Conservation (phyloP, 345 rosid genomes). For the Angophora floribunda region DNA sequence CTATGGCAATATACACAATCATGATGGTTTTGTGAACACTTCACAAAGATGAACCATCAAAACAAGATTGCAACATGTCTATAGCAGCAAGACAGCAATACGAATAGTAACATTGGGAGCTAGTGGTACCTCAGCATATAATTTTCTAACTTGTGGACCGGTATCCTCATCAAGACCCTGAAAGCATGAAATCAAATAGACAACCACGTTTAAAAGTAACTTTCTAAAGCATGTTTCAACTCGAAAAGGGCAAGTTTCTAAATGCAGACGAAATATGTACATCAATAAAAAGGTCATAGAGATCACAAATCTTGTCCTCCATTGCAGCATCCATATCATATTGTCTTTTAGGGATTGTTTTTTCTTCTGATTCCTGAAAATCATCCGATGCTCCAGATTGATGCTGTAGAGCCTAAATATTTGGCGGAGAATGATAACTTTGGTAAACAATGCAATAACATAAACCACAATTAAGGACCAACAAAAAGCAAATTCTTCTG, state of each 20-base stretch:
- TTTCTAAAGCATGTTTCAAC: background rate
- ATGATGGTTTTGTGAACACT: background rate
- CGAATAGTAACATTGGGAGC: background rate
- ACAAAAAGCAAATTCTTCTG: background rate
- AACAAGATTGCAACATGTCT: background rate
- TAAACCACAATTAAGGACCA: background rate
- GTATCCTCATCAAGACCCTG: conserved; percentile 91
- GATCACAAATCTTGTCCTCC: conserved; percentile 93
- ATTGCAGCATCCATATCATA: conserved; percentile 51
- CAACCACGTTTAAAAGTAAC: background rate
- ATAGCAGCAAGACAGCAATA: background rate
- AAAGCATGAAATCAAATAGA: conserved; percentile 6
- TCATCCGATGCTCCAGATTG: conserved; percentile 62
- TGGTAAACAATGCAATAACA: background rate
- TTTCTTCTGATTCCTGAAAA: conserved; percentile 58
- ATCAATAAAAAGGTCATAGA: conserved; percentile 85
- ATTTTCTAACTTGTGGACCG: conserved; percentile 80
- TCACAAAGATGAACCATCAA: background rate
- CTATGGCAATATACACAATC: background rate
- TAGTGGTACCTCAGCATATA: conserved; percentile 62
- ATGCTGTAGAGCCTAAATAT: conserved; percentile 39
- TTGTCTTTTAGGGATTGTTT: conserved; percentile 38
- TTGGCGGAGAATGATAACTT: background rate
- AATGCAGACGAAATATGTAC: conserved; percentile 22
- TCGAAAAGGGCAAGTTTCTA: background rate